Evolutionary conservation across 2,329 filamentous ascomycete genomes (phyloP).

Genomic region (Blumeriella jaapii): DNA sequence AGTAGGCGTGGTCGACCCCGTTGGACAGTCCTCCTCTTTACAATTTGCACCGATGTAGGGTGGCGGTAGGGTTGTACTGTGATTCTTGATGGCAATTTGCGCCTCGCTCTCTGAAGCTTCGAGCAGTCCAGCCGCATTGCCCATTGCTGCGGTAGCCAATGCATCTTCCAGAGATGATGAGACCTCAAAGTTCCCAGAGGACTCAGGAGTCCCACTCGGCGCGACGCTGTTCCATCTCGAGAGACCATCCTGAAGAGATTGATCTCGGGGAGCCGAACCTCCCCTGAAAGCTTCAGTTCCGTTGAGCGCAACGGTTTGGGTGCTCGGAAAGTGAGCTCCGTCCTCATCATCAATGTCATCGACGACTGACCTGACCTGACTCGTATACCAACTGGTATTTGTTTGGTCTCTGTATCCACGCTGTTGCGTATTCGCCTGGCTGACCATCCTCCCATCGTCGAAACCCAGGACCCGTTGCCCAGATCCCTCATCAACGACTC

Average conservation of each 20-base stretch:
- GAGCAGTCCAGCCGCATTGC: neutral
- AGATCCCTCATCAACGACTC: slow-evolving; percentile 73
- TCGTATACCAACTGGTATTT: slow-evolving; percentile 71
- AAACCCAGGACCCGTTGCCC: slow-evolving; percentile 66
- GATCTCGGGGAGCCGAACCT: neutral
- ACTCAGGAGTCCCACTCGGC: slow-evolving; percentile 6
- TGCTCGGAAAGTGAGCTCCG: slow-evolving; percentile 25
- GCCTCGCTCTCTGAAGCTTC: neutral
- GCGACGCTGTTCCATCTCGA: slow-evolving; percentile 1
- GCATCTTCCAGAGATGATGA: slow-evolving; percentile 27
- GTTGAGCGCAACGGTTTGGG: slow-evolving; percentile 12
- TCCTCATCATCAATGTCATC: slow-evolving; percentile 33
- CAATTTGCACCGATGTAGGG: neutral
- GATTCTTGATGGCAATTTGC: no score
- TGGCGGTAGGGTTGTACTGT: neutral
- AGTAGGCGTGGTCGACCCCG: neutral
- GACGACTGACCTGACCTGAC: slow-evolving; percentile 44
- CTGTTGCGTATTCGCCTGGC: slow-evolving; percentile 48
- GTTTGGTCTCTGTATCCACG: slow-evolving; percentile 71
- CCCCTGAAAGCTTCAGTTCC: slow-evolving; percentile 5
- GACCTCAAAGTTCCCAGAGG: slow-evolving; percentile 23
- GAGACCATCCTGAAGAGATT: slow-evolving; percentile 3
- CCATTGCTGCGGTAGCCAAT: slow-evolving; percentile 15
- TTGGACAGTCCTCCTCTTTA: no score
- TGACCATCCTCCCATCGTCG: slow-evolving; percentile 50